Evolutionary conservation across 1,139 yeast species (phyloP).

Genomic region (Insectozyma bohioensis): DNA sequence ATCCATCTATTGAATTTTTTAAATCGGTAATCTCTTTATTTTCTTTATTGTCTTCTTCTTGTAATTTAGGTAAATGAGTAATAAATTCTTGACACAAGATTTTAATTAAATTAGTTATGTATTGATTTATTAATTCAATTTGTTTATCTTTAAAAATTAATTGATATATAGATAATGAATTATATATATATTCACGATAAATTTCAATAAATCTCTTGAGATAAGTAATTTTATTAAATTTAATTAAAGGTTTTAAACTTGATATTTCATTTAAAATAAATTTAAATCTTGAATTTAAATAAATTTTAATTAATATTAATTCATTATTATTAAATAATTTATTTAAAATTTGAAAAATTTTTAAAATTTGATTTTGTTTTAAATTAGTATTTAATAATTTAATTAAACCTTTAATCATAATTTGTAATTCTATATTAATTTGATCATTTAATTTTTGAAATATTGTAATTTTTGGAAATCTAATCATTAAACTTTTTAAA

Average conservation of each 20-base stretch:
- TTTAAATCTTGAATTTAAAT: constrained; percentile 55
- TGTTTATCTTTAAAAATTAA: constrained; percentile 52
- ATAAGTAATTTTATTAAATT: constrained; percentile 54
- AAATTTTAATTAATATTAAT: constrained; percentile 7
- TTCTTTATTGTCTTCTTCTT: constrained; percentile 15
- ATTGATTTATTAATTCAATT: constrained; percentile 30
- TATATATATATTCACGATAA: constrained; percentile 78
- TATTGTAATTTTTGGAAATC: constrained; percentile 77
- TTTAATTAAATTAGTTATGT: constrained; percentile 31
- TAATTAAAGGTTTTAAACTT: constrained; percentile 54
- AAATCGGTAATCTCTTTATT: no score
- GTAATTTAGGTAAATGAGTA: constrained; percentile 23
- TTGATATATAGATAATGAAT: constrained; percentile 64
- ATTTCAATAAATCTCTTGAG: constrained; percentile 79
- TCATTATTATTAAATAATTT: constrained; percentile 32
- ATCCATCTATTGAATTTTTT: constrained; percentile 53
- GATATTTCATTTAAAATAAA: constrained; percentile 61
- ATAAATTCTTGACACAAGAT: constrained; percentile 28
- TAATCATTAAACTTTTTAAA: constrained; percentile 61
- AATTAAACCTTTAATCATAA: constrained; percentile 68
- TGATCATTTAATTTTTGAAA: constrained; percentile 56
- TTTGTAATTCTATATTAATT: constrained; percentile 55
- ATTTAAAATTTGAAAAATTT: constrained; percentile 73
- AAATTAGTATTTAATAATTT: constrained; percentile 71
- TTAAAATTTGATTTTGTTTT: constrained; percentile 74